These are phyloP conservation scores for Omphalotus olearius DNA, from an alignment of 1,284 basidiomycete genomes.

Conservation along the genomic window DNA sequence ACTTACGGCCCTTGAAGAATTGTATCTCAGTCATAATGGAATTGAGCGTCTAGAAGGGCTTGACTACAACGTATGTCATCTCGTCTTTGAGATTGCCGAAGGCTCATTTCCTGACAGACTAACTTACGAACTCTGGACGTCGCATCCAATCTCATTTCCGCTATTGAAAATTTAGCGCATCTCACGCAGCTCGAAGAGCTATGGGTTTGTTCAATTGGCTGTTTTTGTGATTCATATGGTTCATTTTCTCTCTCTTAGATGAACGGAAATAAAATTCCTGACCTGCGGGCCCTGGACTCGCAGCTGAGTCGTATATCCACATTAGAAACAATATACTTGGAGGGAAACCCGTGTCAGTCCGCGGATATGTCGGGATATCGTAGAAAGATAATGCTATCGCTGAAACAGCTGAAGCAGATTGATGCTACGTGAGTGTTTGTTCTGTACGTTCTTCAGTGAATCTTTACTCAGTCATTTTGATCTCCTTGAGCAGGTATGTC, in stretches of 20 bases:
- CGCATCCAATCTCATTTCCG: conserved; percentile 79
- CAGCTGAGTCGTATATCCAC: conserved; percentile 68
- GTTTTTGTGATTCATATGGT: background rate
- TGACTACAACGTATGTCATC: conserved; percentile 65
- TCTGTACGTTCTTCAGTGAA: too few species aligned
- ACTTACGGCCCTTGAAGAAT: conserved; percentile 76
- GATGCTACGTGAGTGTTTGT: conserved; percentile 80
- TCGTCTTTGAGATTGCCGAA: background rate
- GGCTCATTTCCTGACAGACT: conserved; percentile 34
- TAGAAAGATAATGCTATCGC: conserved; percentile 83
- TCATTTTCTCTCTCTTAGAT: conserved; percentile 46
- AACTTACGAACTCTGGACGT: conserved; percentile 87
- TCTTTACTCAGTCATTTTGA: background rate
- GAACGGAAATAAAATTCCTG: conserved; percentile 81
- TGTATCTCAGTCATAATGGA: conserved; percentile 96
- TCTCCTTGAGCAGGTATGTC: conserved; percentile 7
- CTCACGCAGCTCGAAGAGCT: conserved; percentile 81
- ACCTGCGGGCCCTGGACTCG: conserved; percentile 63
- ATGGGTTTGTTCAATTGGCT: conserved; percentile 62
- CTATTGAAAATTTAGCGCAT: conserved; percentile 80
- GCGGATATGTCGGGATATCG: conserved; percentile 79
- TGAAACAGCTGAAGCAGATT: conserved; percentile 90
- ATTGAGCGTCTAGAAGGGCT: conserved; percentile 83
- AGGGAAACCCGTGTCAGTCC: conserved; percentile 89
- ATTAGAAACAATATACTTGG: conserved; percentile 90